A percentile compares a stretch with the other conserved stretches of the same genome.
Evolutionary conservation across 495 filamentous ascomycete species (phyloP).

Genomic region (Neurospora sublineolata): DNA sequence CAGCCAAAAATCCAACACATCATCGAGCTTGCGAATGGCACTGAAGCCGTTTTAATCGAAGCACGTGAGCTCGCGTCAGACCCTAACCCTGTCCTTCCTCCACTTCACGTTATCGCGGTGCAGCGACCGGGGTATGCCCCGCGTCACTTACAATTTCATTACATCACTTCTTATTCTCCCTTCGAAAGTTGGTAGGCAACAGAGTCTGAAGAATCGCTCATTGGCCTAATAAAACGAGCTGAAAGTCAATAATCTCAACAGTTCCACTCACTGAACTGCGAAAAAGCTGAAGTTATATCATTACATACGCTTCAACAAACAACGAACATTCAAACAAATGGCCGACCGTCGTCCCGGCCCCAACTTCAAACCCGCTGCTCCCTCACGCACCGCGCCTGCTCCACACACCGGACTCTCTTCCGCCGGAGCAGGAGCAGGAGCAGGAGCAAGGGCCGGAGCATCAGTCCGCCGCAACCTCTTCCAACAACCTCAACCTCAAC

Average conservation of each 20-base stretch:
- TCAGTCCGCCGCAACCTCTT: constrained; percentile 62
- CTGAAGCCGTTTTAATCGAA: neutral
- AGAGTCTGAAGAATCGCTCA: neutral
- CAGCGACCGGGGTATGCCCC: neutral
- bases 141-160: neutral
- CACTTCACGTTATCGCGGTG: neutral
- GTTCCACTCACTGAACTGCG: neutral
- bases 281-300: neutral
- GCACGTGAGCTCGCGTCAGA: constrained; percentile 10
- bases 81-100: constrained; percentile 7
- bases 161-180: neutral
- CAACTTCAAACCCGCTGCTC: constrained; percentile 1
- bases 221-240: neutral
- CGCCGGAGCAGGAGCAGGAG: neutral
- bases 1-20: neutral
- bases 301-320: neutral
- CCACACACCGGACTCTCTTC: neutral
- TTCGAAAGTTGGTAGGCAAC: neutral
- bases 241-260: neutral
- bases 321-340: constrained; percentile 3
- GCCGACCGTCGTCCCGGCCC: constrained; percentile 4
- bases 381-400: neutral
- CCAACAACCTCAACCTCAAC: too few species aligned
- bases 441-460: neutral
- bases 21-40: neutral